Base-by-base conservation (phyloP, 768 basidiomycete genomes). In the Ramaria sp. region DNA sequence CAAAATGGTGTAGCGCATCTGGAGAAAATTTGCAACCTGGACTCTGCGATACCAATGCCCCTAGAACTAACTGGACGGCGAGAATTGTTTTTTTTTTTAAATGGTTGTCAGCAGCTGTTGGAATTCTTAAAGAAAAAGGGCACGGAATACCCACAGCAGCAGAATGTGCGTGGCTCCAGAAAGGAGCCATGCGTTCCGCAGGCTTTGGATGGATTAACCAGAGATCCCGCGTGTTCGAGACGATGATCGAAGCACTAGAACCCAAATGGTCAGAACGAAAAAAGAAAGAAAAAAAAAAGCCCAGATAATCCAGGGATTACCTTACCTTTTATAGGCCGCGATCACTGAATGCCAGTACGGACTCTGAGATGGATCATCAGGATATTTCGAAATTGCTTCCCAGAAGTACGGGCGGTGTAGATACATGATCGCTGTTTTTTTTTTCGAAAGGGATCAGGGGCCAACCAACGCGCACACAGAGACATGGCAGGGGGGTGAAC, bases 81-180 rank as follows among this genome's bases (percentile, higher is more conserved):
- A 41, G 18, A 41, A 22, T 16, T 12, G 39, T n/a, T 18, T 18
- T 25, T 22, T 12, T n/a, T n/a, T n/a, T n/a, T n/a, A n/a, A n/a
- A n/a, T 25, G 28, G 27, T 22, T 6, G 28, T 41, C 28, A 41
- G 22, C 24, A 36, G 25, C 32, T 34, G 32, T 34, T n/a, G n/a
- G 32, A 13, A 8, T 8, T 34, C 9, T 34, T 8, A 34, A 41
- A 10, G 16, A 22, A 8, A 16, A 43, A n/a, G n/a, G 24, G 27
- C 41, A 22, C 22, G 5, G 28, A 9, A 15, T n/a, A 50, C 48
- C 15, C 34, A 55, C 53, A 12, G 53, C 53, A 6, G 53, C 53
- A 55, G 53, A 45, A n/a, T 39, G 34, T 12, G 43, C 39, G 34
- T 55, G 53, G 24, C 53, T 55, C 53, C 53, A 55, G 6, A 55